These are phyloP conservation scores for Vaccinium corymbosum DNA, from an alignment of 148 eudicot genomes.

Conservation along the genomic window DNA sequence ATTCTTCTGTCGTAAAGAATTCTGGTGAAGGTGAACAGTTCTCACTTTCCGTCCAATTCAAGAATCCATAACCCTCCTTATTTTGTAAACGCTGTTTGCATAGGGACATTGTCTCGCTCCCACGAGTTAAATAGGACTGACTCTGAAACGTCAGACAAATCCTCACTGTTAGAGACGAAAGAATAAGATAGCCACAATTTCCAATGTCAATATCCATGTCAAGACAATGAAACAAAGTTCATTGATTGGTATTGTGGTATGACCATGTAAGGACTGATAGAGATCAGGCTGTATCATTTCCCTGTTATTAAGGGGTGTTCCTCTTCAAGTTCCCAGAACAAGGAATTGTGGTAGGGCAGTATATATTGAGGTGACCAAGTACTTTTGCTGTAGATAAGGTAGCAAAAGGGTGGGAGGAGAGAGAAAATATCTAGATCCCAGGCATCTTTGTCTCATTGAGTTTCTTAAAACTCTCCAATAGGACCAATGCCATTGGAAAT, in stretches of 20 bases:
- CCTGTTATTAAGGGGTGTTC: neutral
- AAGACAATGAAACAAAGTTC: neutral
- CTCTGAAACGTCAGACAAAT: neutral
- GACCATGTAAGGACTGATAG: neutral
- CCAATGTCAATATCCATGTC: neutral
- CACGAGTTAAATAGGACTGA: neutral
- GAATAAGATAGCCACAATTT: neutral
- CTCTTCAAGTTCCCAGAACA: neutral
- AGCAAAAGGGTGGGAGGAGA: slow-evolving; percentile 4
- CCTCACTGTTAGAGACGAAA: neutral
- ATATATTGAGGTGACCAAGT: neutral
- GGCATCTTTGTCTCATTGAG: neutral
- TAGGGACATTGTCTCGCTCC: neutral
- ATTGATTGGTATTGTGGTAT: neutral
- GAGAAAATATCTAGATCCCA: slow-evolving; percentile 10
- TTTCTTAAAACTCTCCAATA: neutral
- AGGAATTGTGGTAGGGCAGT: neutral
- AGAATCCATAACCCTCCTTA: neutral
- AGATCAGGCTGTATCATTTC: neutral
- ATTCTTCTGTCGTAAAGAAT: neutral
- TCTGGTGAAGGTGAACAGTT: neutral
- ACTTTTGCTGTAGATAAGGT: neutral
- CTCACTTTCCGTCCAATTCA: neutral
- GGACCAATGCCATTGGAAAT: slow-evolving; percentile 4
- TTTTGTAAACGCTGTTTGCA: neutral